Base-by-base conservation (phyloP, 2,329 filamentous ascomycete species). In the Xylaria sp. region DNA sequence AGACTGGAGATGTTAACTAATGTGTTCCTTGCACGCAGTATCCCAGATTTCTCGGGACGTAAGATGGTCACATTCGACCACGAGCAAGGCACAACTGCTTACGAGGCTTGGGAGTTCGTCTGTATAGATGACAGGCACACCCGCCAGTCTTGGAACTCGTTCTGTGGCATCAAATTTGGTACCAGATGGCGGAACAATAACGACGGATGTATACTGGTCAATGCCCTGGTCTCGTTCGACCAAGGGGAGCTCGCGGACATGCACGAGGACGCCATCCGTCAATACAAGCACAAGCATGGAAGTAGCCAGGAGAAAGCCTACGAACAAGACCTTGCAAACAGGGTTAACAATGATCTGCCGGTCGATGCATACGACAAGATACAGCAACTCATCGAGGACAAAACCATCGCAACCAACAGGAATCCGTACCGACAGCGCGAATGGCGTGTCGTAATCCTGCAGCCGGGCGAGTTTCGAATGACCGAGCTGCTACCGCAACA, bases 281-380 rank as follows among this genome's bases (percentile, higher is more conserved):
- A 61, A 46, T 71, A 70, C 60, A 67, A 72, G 44, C 60, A 63
- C 15, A 67, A 63, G 36, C 10, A 20, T 7, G 56, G 56, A 42
- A 69, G 31, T 10, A 58, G 36, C 44, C 63, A 74, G 60, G 67
- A 73, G 70, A 63, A 23, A 40, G 67, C 72, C 31, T 74, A 76
- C 44, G 62, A 69, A 40, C 74, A 76, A 46, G 72, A 76, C 62
- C 61, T 75, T 2, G 74, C 73, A 11, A 75, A 75, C 58, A 65
- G 74, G 23, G 70, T 68, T 26, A 67, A 68, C 48, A 67, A 68
- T 53, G 40, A 56, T 9, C 68, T 76, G 2, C 59, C 69, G 3
- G 17, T 17, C 1, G 71, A 65, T 4, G 11, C 69, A 26, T 73
- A 73, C 49, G 70, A 72, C 36, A 67, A 49, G 54, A 1, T 73